Conservation (phyloP, 176 grass and related monocot genomes). For the Hordeum marinum region DNA sequence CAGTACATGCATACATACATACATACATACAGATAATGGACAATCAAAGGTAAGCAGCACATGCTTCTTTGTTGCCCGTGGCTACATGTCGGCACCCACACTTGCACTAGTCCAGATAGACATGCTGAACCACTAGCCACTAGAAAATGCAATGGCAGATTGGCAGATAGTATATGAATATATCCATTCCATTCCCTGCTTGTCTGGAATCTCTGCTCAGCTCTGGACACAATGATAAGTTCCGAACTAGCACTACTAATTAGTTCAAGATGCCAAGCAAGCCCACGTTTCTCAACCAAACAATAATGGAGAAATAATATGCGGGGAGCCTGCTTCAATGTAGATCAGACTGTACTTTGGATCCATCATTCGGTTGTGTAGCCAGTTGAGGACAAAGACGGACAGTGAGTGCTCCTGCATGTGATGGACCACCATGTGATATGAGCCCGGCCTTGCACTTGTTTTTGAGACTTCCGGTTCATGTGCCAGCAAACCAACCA, state of each 20-base stretch:
- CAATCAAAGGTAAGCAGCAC: neutral
- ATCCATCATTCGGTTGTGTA: neutral
- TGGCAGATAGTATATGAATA: neutral
- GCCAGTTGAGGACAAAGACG: neutral
- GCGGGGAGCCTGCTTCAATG: neutral
- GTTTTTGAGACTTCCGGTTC: neutral
- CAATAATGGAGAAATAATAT: neutral
- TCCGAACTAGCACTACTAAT: neutral
- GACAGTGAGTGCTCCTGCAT: neutral
- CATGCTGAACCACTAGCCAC: neutral
- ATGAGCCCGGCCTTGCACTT: neutral
- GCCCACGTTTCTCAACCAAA: neutral
- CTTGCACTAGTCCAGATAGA: neutral
- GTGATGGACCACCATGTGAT: conserved; percentile 18
- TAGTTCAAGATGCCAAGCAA: neutral
- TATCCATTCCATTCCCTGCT: neutral
- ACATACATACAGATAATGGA: neutral
- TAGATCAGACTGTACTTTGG: neutral
- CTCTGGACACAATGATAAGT: neutral
- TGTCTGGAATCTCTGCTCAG: conserved; percentile 10
- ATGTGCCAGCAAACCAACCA: neutral
- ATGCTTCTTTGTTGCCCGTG: too few relatives aligned
- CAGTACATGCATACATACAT: too few relatives aligned
- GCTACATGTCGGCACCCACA: neutral
- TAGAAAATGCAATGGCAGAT: neutral